Evolutionary conservation across 2,329 filamentous ascomycete genomes (phyloP).

Genomic region (Neonectria hederae): DNA sequence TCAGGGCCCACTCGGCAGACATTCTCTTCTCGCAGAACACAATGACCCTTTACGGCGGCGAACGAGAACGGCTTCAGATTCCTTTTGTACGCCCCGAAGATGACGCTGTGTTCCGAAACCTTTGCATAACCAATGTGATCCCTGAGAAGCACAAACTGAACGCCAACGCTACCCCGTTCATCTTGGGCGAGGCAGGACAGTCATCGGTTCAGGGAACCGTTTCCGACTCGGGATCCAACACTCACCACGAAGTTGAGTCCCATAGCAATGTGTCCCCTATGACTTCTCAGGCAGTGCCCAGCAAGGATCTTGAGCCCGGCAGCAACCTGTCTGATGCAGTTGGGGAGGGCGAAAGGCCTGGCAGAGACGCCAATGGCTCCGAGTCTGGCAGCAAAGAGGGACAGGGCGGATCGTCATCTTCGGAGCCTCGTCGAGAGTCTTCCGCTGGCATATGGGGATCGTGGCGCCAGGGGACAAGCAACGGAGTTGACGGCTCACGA

Average conservation of each 20-base stretch:
- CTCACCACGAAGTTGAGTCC: conserved; percentile 40
- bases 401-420: conserved; percentile 29
- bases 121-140: conserved; percentile 70
- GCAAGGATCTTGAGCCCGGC: conserved; percentile 47
- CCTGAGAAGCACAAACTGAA: conserved; percentile 69
- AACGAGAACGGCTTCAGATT: conserved; percentile 86
- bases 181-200: conserved; percentile 48
- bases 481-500: conserved; percentile 62
- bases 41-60: conserved; percentile 86
- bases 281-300: conserved; percentile 47
- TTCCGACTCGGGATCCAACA: conserved; percentile 22
- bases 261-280: conserved; percentile 49
- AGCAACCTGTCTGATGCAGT: conserved; percentile 54
- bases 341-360: conserved; percentile 54
- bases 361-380: conserved; percentile 32
- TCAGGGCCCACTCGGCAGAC: conserved; percentile 88
- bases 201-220: conserved; percentile 27
- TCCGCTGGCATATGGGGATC: conserved; percentile 73
- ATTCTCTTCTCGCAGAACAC: conserved; percentile 92
- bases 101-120: conserved; percentile 79
- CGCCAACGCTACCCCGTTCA: conserved; percentile 57
- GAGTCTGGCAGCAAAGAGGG: conserved; percentile 42
- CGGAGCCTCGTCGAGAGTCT: conserved; percentile 56
- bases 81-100: conserved; percentile 94
- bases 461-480: conserved; percentile 69